A percentile compares a stretch with the other conserved stretches of the same genome.
Conservation (phyloP, 1,284 basidiomycete genomes). For the Rhodotorula sp. region DNA sequence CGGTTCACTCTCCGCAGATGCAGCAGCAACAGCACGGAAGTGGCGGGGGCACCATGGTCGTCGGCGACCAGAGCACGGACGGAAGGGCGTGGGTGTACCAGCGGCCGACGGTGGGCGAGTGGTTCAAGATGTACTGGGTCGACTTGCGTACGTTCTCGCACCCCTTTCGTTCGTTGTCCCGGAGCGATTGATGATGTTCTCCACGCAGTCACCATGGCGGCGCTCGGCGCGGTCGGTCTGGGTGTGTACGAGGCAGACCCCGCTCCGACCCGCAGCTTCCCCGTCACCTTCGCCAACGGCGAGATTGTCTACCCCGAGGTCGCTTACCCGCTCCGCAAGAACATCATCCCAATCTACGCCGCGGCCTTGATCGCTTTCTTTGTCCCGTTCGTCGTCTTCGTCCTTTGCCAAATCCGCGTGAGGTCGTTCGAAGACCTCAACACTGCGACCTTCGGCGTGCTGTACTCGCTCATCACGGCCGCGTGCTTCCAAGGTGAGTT, state of each 20-base stretch:
- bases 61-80: neutral
- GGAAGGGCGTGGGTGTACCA: slow-evolving; percentile 18
- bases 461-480: slow-evolving; percentile 56
- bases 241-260: slow-evolving; percentile 58
- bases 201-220: slow-evolving; percentile 49
- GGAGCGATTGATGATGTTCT: no score
- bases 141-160: slow-evolving; percentile 9
- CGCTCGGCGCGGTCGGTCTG: slow-evolving; percentile 55
- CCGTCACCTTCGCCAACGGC: slow-evolving; percentile 48
- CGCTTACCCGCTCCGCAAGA: slow-evolving; percentile 55
- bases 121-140: slow-evolving; percentile 23
- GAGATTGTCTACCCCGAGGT: slow-evolving; percentile 51
- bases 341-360: slow-evolving; percentile 57
- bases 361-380: slow-evolving; percentile 61
- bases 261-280: slow-evolving; percentile 50
- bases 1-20: neutral
- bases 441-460: slow-evolving; percentile 60
- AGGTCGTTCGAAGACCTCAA: slow-evolving; percentile 54
- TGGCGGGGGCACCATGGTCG: neutral
- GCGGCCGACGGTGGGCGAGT: slow-evolving; percentile 11
- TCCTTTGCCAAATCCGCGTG: slow-evolving; percentile 54
- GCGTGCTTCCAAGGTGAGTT: slow-evolving; percentile 51
- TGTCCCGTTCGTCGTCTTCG: slow-evolving; percentile 60
- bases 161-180: neutral
- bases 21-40: neutral